Conservation (phyloP, 2,329 filamentous ascomycete genomes). For the Chrysosporium queenslandicum region DNA sequence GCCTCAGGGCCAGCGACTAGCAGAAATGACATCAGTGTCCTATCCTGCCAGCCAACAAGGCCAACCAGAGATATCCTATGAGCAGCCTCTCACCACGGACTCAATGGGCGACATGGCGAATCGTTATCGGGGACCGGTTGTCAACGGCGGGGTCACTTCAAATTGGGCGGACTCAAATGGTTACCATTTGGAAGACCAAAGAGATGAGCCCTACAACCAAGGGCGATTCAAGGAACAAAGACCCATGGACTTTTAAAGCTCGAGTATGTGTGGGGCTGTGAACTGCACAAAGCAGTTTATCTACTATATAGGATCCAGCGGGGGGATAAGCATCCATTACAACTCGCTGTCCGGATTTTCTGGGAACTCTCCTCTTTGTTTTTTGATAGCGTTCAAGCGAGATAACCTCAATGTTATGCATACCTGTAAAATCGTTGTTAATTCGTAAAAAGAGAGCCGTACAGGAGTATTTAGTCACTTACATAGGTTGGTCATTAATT, state of each 20-base stretch:
- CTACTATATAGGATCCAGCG: too few relatives aligned
- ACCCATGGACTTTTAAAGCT: not conserved
- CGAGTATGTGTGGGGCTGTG: too few relatives aligned
- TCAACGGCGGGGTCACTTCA: not conserved
- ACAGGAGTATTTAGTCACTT: too few relatives aligned
- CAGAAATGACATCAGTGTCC: slow-evolving; percentile 19
- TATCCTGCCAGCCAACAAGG: slow-evolving; percentile 5
- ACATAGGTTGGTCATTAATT: too few relatives aligned
- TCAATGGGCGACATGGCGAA: slow-evolving; percentile 28
- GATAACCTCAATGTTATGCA: not conserved
- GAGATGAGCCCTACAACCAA: not conserved
- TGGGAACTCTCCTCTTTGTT: not conserved
- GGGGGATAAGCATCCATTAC: too few relatives aligned
- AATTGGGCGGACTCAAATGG: not conserved
- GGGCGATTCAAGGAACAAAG: not conserved
- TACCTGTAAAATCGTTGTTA: not conserved
- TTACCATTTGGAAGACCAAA: not conserved
- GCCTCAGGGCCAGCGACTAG: slow-evolving; percentile 33
- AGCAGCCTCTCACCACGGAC: slow-evolving; percentile 32
- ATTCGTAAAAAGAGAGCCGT: too few relatives aligned
- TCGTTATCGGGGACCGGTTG: slow-evolving; percentile 16
- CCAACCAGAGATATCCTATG: slow-evolving; percentile 22
- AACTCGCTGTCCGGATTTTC: too few relatives aligned
- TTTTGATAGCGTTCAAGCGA: slow-evolving; percentile 6
- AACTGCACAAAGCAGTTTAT: too few relatives aligned